These are phyloP conservation scores for Candida hungchunana DNA, from an alignment of 805 yeast genomes.

Conservation along the genomic window DNA sequence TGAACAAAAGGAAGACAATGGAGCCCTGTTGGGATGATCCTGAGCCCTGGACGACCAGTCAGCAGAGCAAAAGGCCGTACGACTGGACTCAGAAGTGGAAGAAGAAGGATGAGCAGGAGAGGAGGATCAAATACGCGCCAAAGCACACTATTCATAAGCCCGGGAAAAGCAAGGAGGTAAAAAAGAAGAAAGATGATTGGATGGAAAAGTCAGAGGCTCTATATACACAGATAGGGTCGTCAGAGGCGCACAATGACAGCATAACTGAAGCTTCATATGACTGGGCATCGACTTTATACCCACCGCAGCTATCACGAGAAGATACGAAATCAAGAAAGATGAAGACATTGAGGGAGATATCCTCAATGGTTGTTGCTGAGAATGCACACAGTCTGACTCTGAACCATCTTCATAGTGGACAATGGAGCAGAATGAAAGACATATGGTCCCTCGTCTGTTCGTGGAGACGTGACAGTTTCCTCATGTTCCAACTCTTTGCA, in stretches of 20 bases:
- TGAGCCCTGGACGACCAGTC: slow-evolving; percentile 6
- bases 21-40: slow-evolving; percentile 9
- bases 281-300: slow-evolving; percentile 17
- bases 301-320: slow-evolving; percentile 2
- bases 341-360: slow-evolving; percentile 22
- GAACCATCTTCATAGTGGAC: slow-evolving; percentile 21
- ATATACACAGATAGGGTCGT: slow-evolving; percentile 21
- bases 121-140: no score
- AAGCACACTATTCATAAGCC: no score
- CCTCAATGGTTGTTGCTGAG: slow-evolving; percentile 27
- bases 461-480: slow-evolving; percentile 30
- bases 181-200: background rate
- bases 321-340: slow-evolving; percentile 11
- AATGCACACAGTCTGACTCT: slow-evolving; percentile 19
- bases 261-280: slow-evolving; percentile 16
- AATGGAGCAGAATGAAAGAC: slow-evolving; percentile 27
- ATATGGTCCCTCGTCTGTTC: slow-evolving; percentile 31
- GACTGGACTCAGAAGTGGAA: slow-evolving; percentile 1
- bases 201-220: slow-evolving; percentile 5
- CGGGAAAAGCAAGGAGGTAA: background rate
- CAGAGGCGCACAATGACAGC: slow-evolving; percentile 15
- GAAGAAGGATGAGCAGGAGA: no score
- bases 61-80: background rate
- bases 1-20: background rate
- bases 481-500: slow-evolving; percentile 28